phyloP scores from a whole-genome alignment of 2,329 filamentous ascomycete genomes.

The Botrytis porri region DNA sequence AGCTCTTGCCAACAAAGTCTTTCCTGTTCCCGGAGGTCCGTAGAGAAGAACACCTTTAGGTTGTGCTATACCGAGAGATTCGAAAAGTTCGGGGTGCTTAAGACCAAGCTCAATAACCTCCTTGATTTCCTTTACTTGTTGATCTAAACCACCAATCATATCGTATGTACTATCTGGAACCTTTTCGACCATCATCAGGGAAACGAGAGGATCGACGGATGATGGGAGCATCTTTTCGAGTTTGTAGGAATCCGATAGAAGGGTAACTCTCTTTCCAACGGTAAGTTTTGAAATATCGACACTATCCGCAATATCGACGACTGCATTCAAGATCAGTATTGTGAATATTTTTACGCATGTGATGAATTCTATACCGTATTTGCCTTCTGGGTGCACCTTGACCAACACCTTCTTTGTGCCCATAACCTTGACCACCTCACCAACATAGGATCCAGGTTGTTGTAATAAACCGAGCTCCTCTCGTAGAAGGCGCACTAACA shows the following conservation, averaged over 20 bases:
- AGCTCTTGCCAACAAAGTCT: slow-evolving; percentile 90
- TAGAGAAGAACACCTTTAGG: slow-evolving; percentile 97
- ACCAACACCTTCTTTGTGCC: slow-evolving; percentile 98
- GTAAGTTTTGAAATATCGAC: slow-evolving; percentile 96
- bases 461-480: slow-evolving; percentile 95
- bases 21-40: slow-evolving; percentile 93
- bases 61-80: slow-evolving; percentile 97
- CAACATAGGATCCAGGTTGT: slow-evolving; percentile 96
- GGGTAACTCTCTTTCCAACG: slow-evolving; percentile 92
- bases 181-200: slow-evolving; percentile 99
- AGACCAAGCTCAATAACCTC: slow-evolving; percentile 98
- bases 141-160: slow-evolving; percentile 98
- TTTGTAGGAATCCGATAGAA: slow-evolving; percentile 97
- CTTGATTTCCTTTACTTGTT: slow-evolving; percentile 99
- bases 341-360: too few species aligned
- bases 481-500: slow-evolving; percentile 75
- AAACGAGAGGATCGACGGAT: slow-evolving; percentile 96
- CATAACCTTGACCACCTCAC: slow-evolving; percentile 99
- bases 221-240: slow-evolving; percentile 98
- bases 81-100: slow-evolving; percentile 97
- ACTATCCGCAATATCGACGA: slow-evolving; percentile 91
- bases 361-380: slow-evolving; percentile 74
- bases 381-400: slow-evolving; percentile 98
- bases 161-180: slow-evolving; percentile 99
- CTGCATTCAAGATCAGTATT: slow-evolving; percentile 45